A percentile compares a stretch with the other conserved stretches of the same genome.
phyloP scores from a whole-genome alignment of 352 stramenopile genomes.

The Globisporangium abappressorium region DNA sequence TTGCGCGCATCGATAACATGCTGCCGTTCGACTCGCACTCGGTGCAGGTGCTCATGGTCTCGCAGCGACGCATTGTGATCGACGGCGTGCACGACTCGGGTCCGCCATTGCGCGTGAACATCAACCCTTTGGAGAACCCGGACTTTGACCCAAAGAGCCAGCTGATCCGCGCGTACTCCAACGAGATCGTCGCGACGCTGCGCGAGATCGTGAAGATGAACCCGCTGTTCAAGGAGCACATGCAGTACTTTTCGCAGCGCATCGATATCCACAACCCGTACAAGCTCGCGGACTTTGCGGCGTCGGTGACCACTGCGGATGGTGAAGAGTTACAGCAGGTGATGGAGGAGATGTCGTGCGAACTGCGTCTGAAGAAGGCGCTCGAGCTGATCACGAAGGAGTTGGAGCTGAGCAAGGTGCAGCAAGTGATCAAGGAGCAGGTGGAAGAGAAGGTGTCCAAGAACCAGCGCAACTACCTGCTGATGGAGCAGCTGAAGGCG shows the following conservation, averaged over 20 bases:
- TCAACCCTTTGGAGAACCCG: slow-evolving; percentile 72
- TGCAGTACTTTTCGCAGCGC: slow-evolving; percentile 95
- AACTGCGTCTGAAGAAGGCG: slow-evolving; percentile 93
- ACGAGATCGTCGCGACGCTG: slow-evolving; percentile 97
- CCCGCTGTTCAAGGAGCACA: slow-evolving; percentile 97
- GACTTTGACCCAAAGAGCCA: slow-evolving; percentile 75
- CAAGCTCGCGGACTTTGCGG: slow-evolving; percentile 97
- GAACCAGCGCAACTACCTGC: slow-evolving; percentile 97
- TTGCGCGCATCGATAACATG: slow-evolving; percentile 95
- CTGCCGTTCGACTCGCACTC: slow-evolving; percentile 72
- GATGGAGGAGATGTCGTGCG: slow-evolving; percentile 95
- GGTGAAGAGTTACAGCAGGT: slow-evolving; percentile 91
- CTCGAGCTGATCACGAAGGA: slow-evolving; percentile 97
- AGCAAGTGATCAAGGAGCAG: slow-evolving; percentile 96
- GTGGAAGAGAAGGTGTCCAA: slow-evolving; percentile 93
- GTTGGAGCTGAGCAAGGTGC: slow-evolving; percentile 93
- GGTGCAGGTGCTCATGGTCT: slow-evolving; percentile 85
- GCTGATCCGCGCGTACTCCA: slow-evolving; percentile 94
- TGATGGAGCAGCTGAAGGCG: slow-evolving; percentile 98
- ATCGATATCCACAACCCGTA: slow-evolving; percentile 96
- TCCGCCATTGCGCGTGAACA: slow-evolving; percentile 59
- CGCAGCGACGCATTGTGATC: slow-evolving; percentile 85
- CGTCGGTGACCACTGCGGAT: slow-evolving; percentile 93
- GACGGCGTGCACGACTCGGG: slow-evolving; percentile 66
- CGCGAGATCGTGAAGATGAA: slow-evolving; percentile 97